Conservation (phyloP, 2,329 filamentous ascomycete species). For the Sphaerulina vaccinii region DNA sequence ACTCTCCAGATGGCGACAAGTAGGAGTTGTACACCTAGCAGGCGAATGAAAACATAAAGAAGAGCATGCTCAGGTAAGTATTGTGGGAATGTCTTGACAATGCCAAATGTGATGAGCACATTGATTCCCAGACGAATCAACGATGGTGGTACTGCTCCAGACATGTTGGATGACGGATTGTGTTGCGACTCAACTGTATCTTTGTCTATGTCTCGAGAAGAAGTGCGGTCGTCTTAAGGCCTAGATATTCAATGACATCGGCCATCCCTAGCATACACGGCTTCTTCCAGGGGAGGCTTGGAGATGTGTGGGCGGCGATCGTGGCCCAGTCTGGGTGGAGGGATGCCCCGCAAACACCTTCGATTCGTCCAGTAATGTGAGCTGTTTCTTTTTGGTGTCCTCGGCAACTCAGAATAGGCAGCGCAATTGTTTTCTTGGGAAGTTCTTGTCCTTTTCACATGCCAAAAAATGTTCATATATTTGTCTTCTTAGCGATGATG, state of each 20-base stretch:
- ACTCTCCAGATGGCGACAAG: constrained; percentile 20
- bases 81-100: constrained; percentile 17
- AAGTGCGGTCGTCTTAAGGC: constrained; percentile 10
- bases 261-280: constrained; percentile 8
- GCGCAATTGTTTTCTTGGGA: constrained; percentile 4
- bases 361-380: constrained; percentile 9
- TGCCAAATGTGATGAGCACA: constrained; percentile 2
- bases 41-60: constrained; percentile 23
- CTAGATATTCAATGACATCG: constrained; percentile 15
- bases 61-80: constrained; percentile 25
- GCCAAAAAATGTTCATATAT: neutral
- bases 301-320: constrained; percentile 9
- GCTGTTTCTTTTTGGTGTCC: constrained; percentile 7
- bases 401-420: constrained; percentile 12
- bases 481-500: neutral
- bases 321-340: constrained; percentile 5
- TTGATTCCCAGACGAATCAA: constrained; percentile 10
- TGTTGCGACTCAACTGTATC: neutral
- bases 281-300: constrained; percentile 14
- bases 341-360: constrained; percentile 13
- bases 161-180: constrained; percentile 6
- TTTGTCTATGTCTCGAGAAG: neutral
- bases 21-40: constrained; percentile 19
- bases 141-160: constrained; percentile 12
- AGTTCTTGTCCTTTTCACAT: constrained; percentile 4